Evolutionary conservation across 805 yeast genomes (phyloP).

Genomic region (Ogataea methylovora): DNA sequence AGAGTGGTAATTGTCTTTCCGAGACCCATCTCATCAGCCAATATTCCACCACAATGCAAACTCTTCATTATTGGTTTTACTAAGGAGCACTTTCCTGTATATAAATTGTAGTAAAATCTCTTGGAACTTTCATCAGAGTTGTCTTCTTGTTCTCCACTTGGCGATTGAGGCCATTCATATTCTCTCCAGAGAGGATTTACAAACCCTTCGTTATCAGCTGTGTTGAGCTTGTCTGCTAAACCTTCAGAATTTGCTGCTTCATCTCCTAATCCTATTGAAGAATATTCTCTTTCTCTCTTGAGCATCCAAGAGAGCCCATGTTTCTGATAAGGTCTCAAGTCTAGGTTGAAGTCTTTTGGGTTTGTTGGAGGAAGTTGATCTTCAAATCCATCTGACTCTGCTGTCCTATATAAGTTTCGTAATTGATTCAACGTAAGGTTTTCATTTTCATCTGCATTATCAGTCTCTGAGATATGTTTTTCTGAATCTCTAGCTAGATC

Average conservation of each 20-base stretch:
- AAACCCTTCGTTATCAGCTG: slow-evolving; percentile 37
- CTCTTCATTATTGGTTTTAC: slow-evolving; percentile 59
- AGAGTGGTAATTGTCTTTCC: slow-evolving; percentile 88
- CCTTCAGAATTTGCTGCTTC: slow-evolving; percentile 9
- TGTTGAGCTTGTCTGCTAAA: slow-evolving; percentile 19
- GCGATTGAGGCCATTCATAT: slow-evolving; percentile 75
- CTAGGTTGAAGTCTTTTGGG: slow-evolving; percentile 45
- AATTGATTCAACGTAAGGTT: slow-evolving; percentile 60
- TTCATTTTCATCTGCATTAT: too few relatives aligned
- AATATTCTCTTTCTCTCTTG: slow-evolving; percentile 62
- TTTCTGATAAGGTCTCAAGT: slow-evolving; percentile 69
- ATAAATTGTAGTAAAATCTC: slow-evolving; percentile 67
- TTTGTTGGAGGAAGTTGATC: slow-evolving; percentile 58
- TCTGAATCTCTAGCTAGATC: too few relatives aligned
- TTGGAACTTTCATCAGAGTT: slow-evolving; percentile 3
- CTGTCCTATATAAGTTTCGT: slow-evolving; percentile 64
- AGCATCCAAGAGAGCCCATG: slow-evolving; percentile 89
- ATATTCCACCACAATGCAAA: slow-evolving; percentile 69
- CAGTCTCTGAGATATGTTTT: too few relatives aligned
- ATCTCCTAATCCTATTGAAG: slow-evolving; percentile 28
- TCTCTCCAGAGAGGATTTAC: slow-evolving; percentile 85
- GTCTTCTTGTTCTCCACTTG: slow-evolving; percentile 15
- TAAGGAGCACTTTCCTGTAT: slow-evolving; percentile 70
- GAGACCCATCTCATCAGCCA: slow-evolving; percentile 96
- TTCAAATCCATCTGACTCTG: slow-evolving; percentile 38